Evolutionary conservation across 768 basidiomycete species (phyloP), one percentile per base, ranked within the genome.

Genomic region (Chiua virens): DNA sequence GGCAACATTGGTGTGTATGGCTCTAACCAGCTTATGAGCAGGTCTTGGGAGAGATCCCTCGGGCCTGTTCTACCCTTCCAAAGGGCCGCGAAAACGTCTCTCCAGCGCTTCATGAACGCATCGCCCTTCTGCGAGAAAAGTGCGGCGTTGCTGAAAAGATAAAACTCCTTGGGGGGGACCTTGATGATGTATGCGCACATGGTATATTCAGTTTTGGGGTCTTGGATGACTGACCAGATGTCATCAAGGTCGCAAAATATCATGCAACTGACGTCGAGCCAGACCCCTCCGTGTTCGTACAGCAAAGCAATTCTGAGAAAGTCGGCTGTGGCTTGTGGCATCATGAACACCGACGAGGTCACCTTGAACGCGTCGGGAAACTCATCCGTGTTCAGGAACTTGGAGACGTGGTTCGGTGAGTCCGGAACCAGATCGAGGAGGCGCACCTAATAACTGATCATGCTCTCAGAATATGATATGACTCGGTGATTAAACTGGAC

Each of bases 191-290:
- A 30, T 30, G 3, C 30, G 30, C 10, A 11, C 30, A 30, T 3
- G 11, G 30, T 30, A 44, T 27, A 27, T 4, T 27, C 27, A 5
- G 27, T 27, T 27, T 8, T 8, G 6, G 27, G 27, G 27, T 8
- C 27, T 27, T 27, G 27, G 27, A 27, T 27, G 27, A 27, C 6
- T 27, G 27, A 5, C 27, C 27, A 27, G 27, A 27, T 8, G 8
- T 8, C 27, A 27, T 27, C 27, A 27, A 27, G 27, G 27, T 27
- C 27, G 27, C 27, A 27, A 27, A 27, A 27, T 35, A 50, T 25
- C 49, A 50, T 45, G 21, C 49, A 50, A 18, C 36, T 9, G 42
- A 50, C 49, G 21, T 45, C 49, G 42, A 50, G 49, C 49, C 49
- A 50, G 27, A 50, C 13, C 6, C 49, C 49, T n/a, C 49, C 49